Evolutionary conservation across 129 eudicot species (phyloP).

Genomic region (Pseudognaphalium luteoalbum): DNA sequence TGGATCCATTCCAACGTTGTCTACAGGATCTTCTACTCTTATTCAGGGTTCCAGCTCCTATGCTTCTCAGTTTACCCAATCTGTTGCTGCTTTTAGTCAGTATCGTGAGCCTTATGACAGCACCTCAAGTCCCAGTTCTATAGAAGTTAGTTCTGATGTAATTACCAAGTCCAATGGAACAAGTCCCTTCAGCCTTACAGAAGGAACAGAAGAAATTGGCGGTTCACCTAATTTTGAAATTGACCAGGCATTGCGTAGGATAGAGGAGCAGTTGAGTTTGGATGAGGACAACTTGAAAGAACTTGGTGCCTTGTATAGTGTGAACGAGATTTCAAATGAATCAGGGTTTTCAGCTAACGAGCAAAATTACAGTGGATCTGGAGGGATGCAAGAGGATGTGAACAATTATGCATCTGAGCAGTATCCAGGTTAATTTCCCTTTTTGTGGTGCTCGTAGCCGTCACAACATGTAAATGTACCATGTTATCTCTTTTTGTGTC

Average conservation of each 20-base stretch:
- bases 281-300: slow-evolving; percentile 59
- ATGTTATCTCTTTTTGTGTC: not conserved
- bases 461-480: slow-evolving; percentile 2
- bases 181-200: slow-evolving; percentile 37
- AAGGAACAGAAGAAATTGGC: slow-evolving; percentile 34
- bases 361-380: slow-evolving; percentile 34
- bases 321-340: slow-evolving; percentile 47
- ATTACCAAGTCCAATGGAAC: slow-evolving; percentile 42
- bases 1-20: slow-evolving; percentile 45
- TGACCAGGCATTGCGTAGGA: slow-evolving; percentile 59
- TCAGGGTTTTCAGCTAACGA: slow-evolving; percentile 33
- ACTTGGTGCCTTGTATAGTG: slow-evolving; percentile 34
- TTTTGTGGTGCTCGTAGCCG: slow-evolving; percentile 18
- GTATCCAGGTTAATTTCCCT: slow-evolving; percentile 52
- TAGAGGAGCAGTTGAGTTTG: slow-evolving; percentile 80
- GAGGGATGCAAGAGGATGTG: slow-evolving; percentile 40
- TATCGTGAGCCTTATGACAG: slow-evolving; percentile 50
- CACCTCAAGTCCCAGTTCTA: slow-evolving; percentile 64
- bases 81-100: slow-evolving; percentile 44
- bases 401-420: slow-evolving; percentile 39
- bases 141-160: slow-evolving; percentile 65
- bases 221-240: slow-evolving; percentile 47
- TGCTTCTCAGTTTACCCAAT: slow-evolving; percentile 43
- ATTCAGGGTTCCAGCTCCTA: slow-evolving; percentile 60
- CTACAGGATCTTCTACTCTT: slow-evolving; percentile 54